Conservation (phyloP, 805 yeast species). For the Brettanomyces naardenensis region DNA sequence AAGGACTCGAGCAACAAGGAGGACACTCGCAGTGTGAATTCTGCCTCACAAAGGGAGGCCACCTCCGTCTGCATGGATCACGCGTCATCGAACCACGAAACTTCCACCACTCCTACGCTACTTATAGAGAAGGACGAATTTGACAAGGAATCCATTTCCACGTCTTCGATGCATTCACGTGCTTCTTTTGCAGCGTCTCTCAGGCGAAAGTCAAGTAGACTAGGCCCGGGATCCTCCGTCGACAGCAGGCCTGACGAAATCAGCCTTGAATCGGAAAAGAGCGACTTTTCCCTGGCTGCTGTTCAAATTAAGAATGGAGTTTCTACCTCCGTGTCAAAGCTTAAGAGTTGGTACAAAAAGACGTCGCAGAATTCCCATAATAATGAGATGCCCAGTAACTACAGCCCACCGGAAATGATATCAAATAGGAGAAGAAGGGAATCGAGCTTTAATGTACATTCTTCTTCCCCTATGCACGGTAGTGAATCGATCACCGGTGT, state of each 20-base stretch:
- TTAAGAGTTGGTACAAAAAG: conserved; percentile 65
- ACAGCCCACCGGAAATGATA: conserved; percentile 61
- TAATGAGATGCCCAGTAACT: conserved; percentile 3
- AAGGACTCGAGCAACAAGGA: neutral
- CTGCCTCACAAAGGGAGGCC: no score
- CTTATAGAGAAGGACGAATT: no score
- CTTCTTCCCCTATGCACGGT: neutral
- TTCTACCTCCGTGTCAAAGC: conserved; percentile 42
- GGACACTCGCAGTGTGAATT: neutral
- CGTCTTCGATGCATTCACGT: neutral
- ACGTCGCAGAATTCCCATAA: conserved; percentile 9
- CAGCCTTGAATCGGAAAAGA: neutral
- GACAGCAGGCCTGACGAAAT: neutral
- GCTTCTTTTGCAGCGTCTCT: neutral
- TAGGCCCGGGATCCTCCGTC: neutral
- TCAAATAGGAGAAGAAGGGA: conserved; percentile 35
- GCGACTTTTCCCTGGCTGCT: conserved; percentile 6
- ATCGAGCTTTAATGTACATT: conserved; percentile 3
- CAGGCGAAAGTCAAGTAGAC: neutral
- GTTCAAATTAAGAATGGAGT: conserved; percentile 18
- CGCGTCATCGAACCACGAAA: neutral
- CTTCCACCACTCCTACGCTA: neutral
- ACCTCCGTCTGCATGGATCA: neutral
- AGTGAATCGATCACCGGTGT: neutral
- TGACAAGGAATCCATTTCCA: neutral